These are phyloP conservation scores for Botryotinia calthae DNA, from an alignment of 2,329 filamentous ascomycete species.

Conservation along the genomic window DNA sequence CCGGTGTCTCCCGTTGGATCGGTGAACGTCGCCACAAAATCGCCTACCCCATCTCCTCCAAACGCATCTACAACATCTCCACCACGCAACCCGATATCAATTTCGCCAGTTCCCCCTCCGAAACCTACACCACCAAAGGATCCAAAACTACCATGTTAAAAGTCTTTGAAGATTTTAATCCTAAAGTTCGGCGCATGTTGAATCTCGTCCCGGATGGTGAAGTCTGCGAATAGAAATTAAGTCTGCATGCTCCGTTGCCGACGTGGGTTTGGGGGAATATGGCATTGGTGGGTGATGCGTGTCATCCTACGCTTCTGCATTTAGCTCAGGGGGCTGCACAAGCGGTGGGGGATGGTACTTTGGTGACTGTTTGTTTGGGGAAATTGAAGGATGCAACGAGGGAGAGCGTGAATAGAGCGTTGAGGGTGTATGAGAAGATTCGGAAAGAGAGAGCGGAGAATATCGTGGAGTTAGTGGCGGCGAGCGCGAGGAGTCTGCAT, in stretches of 20 bases:
- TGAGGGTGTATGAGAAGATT: conserved; percentile 40
- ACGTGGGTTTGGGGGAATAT: conserved; percentile 47
- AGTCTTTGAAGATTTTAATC: conserved; percentile 60
- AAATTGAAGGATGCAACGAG: conserved; percentile 37
- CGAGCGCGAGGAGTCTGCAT: conserved; percentile 55
- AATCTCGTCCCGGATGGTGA: conserved; percentile 45
- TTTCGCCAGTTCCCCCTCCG: conserved; percentile 55
- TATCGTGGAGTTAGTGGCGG: conserved; percentile 55
- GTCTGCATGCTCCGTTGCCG: conserved; percentile 54
- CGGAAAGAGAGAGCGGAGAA: conserved; percentile 52
- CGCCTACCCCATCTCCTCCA: conserved; percentile 68
- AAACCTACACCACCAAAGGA: conserved; percentile 61
- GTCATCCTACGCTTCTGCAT: conserved; percentile 64
- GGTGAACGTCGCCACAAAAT: conserved; percentile 74
- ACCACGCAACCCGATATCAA: conserved; percentile 60
- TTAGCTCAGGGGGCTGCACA: conserved; percentile 65
- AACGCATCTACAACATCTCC: conserved; percentile 64
- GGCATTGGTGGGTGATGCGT: conserved; percentile 45
- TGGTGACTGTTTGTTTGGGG: conserved; percentile 53
- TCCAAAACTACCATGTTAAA: conserved; percentile 59
- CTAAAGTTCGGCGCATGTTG: conserved; percentile 56
- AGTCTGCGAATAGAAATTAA: conserved; percentile 59
- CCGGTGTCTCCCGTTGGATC: conserved; percentile 72
- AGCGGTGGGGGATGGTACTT: conserved; percentile 64
- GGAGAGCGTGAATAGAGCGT: conserved; percentile 38